Evolutionary conservation across 2,329 filamentous ascomycete species (phyloP).

Genomic region (Epichloe hybrida): DNA sequence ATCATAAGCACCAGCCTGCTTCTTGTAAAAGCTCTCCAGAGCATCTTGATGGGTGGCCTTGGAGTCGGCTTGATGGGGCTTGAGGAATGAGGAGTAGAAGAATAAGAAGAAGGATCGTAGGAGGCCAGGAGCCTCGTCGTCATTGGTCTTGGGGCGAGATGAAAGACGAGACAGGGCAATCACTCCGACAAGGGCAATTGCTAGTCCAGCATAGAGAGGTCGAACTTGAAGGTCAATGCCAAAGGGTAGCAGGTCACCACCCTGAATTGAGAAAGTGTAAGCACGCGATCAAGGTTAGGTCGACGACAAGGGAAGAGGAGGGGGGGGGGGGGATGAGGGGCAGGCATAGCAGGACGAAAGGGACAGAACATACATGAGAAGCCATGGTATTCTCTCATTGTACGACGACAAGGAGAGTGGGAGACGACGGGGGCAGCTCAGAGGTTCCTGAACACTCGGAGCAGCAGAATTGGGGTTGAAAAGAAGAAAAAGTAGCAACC

Average conservation of each 20-base stretch:
- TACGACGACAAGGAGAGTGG: conserved; percentile 21
- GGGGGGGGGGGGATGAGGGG: neutral
- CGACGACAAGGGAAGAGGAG: neutral
- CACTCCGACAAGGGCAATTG: conserved; percentile 36
- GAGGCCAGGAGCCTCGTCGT: conserved; percentile 33
- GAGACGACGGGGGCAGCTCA: conserved; percentile 1
- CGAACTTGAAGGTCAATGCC: conserved; percentile 32
- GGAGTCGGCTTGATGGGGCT: conserved; percentile 61
- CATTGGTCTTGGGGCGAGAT: conserved; percentile 16
- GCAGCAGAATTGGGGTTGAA: neutral
- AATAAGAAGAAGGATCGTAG: conserved; percentile 51
- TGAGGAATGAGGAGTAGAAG: conserved; percentile 82
- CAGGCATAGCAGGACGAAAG: neutral
- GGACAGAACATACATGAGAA: conserved; percentile 38
- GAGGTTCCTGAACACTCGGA: conserved; percentile 5
- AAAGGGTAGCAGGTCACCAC: conserved; percentile 44
- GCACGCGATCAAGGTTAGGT: conserved; percentile 4
- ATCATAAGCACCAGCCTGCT: conserved; percentile 79
- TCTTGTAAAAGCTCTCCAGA: conserved; percentile 90
- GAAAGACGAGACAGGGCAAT: conserved; percentile 33
- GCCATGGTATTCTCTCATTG: conserved; percentile 60
- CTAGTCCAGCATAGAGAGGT: conserved; percentile 39
- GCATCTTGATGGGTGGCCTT: conserved; percentile 75
- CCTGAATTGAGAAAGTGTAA: conserved; percentile 18
- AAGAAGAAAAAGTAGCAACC: neutral